These are phyloP conservation scores for Botrytis galanthina DNA, from an alignment of 2,329 filamentous ascomycete genomes.

Conservation along the genomic window DNA sequence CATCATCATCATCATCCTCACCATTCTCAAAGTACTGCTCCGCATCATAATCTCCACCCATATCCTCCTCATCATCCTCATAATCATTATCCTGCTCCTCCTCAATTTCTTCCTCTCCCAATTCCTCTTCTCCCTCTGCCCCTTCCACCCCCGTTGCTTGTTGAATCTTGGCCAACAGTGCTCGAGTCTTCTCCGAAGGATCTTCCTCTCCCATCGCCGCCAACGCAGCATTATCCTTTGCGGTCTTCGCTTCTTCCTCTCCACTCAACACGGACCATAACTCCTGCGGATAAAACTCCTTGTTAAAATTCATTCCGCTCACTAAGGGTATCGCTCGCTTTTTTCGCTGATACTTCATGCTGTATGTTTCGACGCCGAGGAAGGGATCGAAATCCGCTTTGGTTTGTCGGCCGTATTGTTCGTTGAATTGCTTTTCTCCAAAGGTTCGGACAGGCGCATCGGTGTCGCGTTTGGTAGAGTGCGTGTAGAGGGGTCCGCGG, in stretches of 20 bases:
- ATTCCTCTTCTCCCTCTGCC: constrained; percentile 43
- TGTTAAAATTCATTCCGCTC: constrained; percentile 51
- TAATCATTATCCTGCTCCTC: constrained; percentile 44
- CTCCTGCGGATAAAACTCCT: constrained; percentile 58
- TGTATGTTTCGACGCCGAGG: constrained; percentile 59
- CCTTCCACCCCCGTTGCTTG: constrained; percentile 34
- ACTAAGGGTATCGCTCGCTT: constrained; percentile 54
- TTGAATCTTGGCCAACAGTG: constrained; percentile 30
- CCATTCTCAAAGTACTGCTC: constrained; percentile 64
- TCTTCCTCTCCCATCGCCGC: constrained; percentile 32
- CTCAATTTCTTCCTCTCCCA: constrained; percentile 45
- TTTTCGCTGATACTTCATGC: constrained; percentile 56
- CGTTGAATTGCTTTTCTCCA: constrained; percentile 43
- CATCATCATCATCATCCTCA: constrained; percentile 49
- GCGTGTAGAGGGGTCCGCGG: constrained; percentile 56
- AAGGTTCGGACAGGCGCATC: constrained; percentile 44
- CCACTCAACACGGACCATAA: constrained; percentile 53
- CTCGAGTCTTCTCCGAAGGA: constrained; percentile 32
- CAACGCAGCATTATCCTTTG: constrained; percentile 38
- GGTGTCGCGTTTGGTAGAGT: constrained; percentile 33
- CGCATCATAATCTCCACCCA: constrained; percentile 61
- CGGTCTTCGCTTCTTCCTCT: constrained; percentile 32
- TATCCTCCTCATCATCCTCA: constrained; percentile 59
- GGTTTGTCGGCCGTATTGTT: constrained; percentile 33
- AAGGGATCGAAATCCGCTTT: constrained; percentile 57